Conservation (phyloP, 768 basidiomycete genomes). For the Lentinula detonsa region DNA sequence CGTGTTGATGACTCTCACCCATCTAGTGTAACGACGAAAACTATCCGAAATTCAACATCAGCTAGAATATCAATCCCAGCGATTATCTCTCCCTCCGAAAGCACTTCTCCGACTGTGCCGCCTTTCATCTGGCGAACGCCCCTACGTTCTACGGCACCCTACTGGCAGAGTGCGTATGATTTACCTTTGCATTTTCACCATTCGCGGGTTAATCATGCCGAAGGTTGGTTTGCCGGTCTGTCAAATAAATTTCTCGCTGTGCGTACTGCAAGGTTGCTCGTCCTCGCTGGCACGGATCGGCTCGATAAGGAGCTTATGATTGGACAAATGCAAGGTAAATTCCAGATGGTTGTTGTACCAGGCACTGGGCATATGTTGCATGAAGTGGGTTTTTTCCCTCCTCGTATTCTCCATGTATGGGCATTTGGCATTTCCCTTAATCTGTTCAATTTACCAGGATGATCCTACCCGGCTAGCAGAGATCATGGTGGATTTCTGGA, state of each 20-base stretch:
- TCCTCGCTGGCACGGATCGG: slow-evolving; percentile 90
- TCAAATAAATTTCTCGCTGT: slow-evolving; percentile 74
- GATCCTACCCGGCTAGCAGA: slow-evolving; percentile 78
- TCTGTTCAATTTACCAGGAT: slow-evolving; percentile 48
- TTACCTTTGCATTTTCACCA: neutral
- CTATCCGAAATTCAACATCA: slow-evolving; percentile 75
- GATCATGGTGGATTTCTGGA: slow-evolving; percentile 86
- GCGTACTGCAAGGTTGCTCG: slow-evolving; percentile 77
- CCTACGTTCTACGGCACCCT: slow-evolving; percentile 76
- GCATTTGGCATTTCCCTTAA: neutral
- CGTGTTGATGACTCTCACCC: neutral
- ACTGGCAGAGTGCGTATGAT: slow-evolving; percentile 68
- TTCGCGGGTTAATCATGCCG: neutral
- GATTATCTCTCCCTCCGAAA: slow-evolving; percentile 47
- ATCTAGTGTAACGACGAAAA: slow-evolving; percentile 67
- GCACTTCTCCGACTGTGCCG: slow-evolving; percentile 28
- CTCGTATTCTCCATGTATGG: neutral
- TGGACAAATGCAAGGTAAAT: slow-evolving; percentile 95
- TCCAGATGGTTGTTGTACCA: slow-evolving; percentile 84
- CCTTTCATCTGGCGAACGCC: slow-evolving; percentile 80
- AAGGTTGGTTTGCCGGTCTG: slow-evolving; percentile 89
- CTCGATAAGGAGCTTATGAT: slow-evolving; percentile 94
- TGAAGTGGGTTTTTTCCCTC: slow-evolving; percentile 49
- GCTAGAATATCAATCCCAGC: slow-evolving; percentile 88
- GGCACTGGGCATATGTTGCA: slow-evolving; percentile 93